phyloP scores from a whole-genome alignment of 2,329 filamentous ascomycete species.

The Fusarium newnesense region DNA sequence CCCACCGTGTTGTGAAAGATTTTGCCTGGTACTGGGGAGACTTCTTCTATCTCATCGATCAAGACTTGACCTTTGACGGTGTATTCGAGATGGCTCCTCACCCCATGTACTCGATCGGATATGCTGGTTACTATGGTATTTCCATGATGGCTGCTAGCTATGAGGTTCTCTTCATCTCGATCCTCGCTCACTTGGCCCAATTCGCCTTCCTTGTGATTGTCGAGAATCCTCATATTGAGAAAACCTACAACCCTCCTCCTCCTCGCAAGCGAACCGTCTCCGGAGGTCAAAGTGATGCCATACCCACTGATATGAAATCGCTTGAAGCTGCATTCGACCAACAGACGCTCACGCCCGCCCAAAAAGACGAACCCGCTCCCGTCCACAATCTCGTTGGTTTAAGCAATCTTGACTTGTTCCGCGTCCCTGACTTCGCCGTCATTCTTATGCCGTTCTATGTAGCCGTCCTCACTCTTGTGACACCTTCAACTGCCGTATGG shows the following conservation, averaged over 20 bases:
- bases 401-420: conserved; percentile 86
- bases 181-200: conserved; percentile 92
- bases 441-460: conserved; percentile 82
- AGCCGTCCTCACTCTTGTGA: conserved; percentile 76
- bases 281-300: conserved; percentile 46
- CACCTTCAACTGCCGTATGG: conserved; percentile 79
- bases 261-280: conserved; percentile 68
- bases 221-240: conserved; percentile 98
- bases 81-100: conserved; percentile 99
- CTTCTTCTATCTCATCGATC: conserved; percentile 98
- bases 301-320: conserved; percentile 41
- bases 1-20: conserved; percentile 97
- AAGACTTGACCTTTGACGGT: conserved; percentile 96
- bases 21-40: conserved; percentile 99
- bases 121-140: conserved; percentile 97
- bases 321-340: conserved; percentile 40
- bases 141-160: conserved; percentile 99
- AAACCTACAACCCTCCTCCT: conserved; percentile 92
- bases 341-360: conserved; percentile 36
- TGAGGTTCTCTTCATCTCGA: conserved; percentile 95
- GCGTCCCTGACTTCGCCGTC: conserved; percentile 84
- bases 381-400: conserved; percentile 87
- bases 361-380: conserved; percentile 64
- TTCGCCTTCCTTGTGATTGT: conserved; percentile 92
- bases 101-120: conserved; percentile 98